Evolutionary conservation across 1,139 yeast species (phyloP).

Genomic region (Scheffersomyces titani): DNA sequence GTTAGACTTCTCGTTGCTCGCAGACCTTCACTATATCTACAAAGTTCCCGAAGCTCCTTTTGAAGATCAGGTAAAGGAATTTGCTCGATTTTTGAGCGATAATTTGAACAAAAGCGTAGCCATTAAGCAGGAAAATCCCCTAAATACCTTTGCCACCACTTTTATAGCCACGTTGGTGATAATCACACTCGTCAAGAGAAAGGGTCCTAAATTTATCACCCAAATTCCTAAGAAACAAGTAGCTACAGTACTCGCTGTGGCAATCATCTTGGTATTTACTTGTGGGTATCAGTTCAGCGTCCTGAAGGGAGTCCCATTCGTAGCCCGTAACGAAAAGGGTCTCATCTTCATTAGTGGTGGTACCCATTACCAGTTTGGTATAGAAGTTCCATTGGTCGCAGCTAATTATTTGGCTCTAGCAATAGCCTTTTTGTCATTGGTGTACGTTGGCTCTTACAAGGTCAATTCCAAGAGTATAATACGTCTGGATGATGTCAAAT

Average conservation of each 20-base stretch:
- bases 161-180: slow-evolving; percentile 46
- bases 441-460: slow-evolving; percentile 35
- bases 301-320: slow-evolving; percentile 60
- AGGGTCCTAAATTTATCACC: slow-evolving; percentile 39
- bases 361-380: slow-evolving; percentile 65
- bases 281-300: slow-evolving; percentile 68
- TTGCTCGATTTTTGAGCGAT: slow-evolving; percentile 55
- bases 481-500: slow-evolving; percentile 15
- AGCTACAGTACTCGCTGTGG: slow-evolving; percentile 40
- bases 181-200: slow-evolving; percentile 52
- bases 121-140: slow-evolving; percentile 44
- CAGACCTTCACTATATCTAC: slow-evolving; percentile 34
- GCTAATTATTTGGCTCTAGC: slow-evolving; percentile 49
- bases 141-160: slow-evolving; percentile 42
- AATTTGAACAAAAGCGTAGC: slow-evolving; percentile 43
- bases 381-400: slow-evolving; percentile 57
- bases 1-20: slow-evolving; percentile 17
- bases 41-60: slow-evolving; percentile 27
- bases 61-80: slow-evolving; percentile 39
- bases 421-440: slow-evolving; percentile 35
- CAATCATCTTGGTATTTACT: slow-evolving; percentile 43
- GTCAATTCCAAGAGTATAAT: slow-evolving; percentile 19
- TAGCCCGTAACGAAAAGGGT: slow-evolving; percentile 53
- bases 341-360: slow-evolving; percentile 65
- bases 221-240: slow-evolving; percentile 31